Evolutionary conservation across 768 basidiomycete species (phyloP).

Genomic region (Kwoniella sp.): DNA sequence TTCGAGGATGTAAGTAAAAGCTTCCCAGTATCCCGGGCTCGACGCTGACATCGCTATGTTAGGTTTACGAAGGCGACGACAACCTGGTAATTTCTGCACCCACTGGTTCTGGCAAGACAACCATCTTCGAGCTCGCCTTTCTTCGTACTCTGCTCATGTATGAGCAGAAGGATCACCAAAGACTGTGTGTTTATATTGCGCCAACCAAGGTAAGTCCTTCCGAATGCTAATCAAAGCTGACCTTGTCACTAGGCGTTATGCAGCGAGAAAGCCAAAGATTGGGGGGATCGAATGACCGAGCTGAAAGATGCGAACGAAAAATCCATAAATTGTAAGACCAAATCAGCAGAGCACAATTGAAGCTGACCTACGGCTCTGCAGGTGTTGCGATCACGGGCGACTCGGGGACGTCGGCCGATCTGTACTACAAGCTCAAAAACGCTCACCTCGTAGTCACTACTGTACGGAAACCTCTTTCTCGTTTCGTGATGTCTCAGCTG

Average conservation of each 20-base stretch:
- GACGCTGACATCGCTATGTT: background rate
- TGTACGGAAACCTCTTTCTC: slow-evolving; percentile 57
- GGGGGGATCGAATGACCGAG: slow-evolving; percentile 75
- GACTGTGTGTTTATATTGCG: slow-evolving; percentile 73
- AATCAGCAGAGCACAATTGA: too few relatives aligned
- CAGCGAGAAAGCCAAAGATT: slow-evolving; percentile 78
- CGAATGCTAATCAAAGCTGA: background rate
- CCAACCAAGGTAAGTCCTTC: slow-evolving; percentile 72
- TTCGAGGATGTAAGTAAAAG: slow-evolving; percentile 67
- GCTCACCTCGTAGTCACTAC: slow-evolving; percentile 84
- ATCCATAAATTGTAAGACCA: slow-evolving; percentile 65
- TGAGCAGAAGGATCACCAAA: background rate
- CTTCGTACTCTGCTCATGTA: slow-evolving; percentile 62
- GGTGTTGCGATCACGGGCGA: slow-evolving; percentile 93
- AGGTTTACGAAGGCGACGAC: slow-evolving; percentile 51
- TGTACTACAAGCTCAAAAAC: slow-evolving; percentile 73
- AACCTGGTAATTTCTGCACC: slow-evolving; percentile 67
- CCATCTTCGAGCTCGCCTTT: slow-evolving; percentile 87
- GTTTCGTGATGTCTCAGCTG: background rate
- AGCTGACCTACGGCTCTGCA: slow-evolving; percentile 51
- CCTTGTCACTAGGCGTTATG: slow-evolving; percentile 71
- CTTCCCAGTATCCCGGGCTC: background rate
- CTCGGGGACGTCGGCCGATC: slow-evolving; percentile 67
- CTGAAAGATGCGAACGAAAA: slow-evolving; percentile 59
- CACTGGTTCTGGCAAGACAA: slow-evolving; percentile 95